Evolutionary conservation across 441 rosid species (phyloP), one percentile per base, ranked within the genome.

Genomic region (Gossypium davidsonii): DNA sequence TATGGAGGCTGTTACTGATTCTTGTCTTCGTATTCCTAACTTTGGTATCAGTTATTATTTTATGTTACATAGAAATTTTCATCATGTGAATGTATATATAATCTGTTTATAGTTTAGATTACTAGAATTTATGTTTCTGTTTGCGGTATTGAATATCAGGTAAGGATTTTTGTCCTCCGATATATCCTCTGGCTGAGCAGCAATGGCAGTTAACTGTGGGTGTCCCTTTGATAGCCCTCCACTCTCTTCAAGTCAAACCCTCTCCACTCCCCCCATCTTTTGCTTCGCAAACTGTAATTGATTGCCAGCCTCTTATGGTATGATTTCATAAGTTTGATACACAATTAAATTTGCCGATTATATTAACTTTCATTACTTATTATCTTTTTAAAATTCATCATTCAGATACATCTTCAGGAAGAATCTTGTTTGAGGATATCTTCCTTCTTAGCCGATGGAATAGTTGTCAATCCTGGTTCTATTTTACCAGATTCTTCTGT

Each of bases 381-480:
- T 20, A 28, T 59, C 44, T 25, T 64, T 63, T 73, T 12, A 34
- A 44, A 37, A 17, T 74, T 78, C 42, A 74, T 85, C 79, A 52
- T 66, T 80, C 86, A 95, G 99, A 80, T 95, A 77, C 89, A 89
- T 82, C 97, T 95, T 76, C 97, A 95, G 81, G 99, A 95, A 87
- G 98, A 93, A 85, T 91, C 97, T 60, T 91, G 97, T 85, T 83
- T 95, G 80, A 90, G 99, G 81, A 93, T 95, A 79, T 79, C 90
- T 73, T 95, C 99, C 64, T 95, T 95, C 84, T 77, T 95, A 78
- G 99, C 96, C 53, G 98, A 95, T 85, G 99, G 99, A 67, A 87
- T 95, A 72, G 90, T 86, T 76, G 91, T 93, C 72, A 89, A 87
- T 78, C 91, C 90, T 12, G 92, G 97, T 76, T 92, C 81, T 81